Percentiles rank a stretch among this genome's conserved stretches.
Evolutionary conservation across 768 basidiomycete species (phyloP).

Genomic region (Saitozyma sp.): DNA sequence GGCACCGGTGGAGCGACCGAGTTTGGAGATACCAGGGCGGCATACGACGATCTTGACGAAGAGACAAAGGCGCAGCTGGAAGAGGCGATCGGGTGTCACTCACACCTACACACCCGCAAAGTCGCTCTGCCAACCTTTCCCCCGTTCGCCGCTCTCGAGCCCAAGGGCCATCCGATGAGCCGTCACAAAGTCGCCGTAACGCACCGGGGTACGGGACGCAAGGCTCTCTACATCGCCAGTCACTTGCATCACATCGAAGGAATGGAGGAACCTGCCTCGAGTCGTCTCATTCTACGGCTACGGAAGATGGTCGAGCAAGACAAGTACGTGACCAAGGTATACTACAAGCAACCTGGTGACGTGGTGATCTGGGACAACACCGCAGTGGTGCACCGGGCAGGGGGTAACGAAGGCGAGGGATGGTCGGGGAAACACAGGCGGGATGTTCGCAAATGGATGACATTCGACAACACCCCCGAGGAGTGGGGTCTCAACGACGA

Average conservation of each 20-base stretch:
- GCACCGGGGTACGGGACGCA: conserved; percentile 28
- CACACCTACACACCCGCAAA: conserved; percentile 26
- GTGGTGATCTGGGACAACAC: conserved; percentile 29
- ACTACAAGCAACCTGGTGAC: conserved; percentile 25
- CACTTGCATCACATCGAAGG: conserved; percentile 36
- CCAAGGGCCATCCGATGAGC: conserved; percentile 27
- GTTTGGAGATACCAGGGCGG: conserved; percentile 32
- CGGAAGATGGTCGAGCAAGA: conserved; percentile 18
- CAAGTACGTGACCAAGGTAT: conserved; percentile 21
- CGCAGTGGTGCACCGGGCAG: conserved; percentile 19
- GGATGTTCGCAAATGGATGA: conserved; percentile 26
- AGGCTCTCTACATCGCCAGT: conserved; percentile 34
- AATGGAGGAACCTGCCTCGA: conserved; percentile 19
- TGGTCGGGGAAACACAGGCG: conserved; percentile 22
- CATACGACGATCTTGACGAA: conserved; percentile 25
- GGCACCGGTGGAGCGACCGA: conserved; percentile 32
- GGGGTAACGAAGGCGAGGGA: conserved; percentile 15
- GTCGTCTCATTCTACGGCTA: conserved; percentile 8
- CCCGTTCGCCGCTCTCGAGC: conserved; percentile 25
- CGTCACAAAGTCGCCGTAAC: conserved; percentile 25
- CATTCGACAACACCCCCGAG: conserved; percentile 21
- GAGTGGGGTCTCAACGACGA: conserved; percentile 28
- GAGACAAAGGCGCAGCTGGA: conserved; percentile 24
- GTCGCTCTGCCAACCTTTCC: conserved; percentile 17
- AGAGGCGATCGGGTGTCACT: conserved; percentile 26